Evolutionary conservation across 1,284 basidiomycete genomes (phyloP), one percentile per base, ranked within the genome.

Genomic region (Fomitopsis pinicola): DNA sequence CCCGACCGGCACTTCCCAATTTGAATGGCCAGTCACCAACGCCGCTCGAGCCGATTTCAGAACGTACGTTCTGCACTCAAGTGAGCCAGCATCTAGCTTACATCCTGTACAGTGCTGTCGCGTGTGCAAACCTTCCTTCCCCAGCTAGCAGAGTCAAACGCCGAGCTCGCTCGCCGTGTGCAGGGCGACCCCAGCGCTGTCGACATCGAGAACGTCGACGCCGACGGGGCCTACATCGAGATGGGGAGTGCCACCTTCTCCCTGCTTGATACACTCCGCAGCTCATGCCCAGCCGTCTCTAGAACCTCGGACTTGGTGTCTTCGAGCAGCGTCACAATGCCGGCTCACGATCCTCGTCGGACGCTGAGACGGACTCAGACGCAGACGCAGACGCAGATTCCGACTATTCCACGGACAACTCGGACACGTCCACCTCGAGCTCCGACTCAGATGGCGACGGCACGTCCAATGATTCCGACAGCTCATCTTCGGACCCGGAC

Each of bases 241-340:
- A 89, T 90, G 87, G 87, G 86, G 57, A 58, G 81, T 69, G 45
- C 52, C 30, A 15, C 46, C 33, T 50, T 59, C 19, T 44, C 10
- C 10, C 30, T 33, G 5, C 10, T 36, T 12, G 9, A 44, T 30
- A 15, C 50, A 14, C 15, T 19, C 8, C 15, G 10, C 9, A 15
- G 8, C 52, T 26, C 52, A 19, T 58, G 58, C 42, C 42, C 57
- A 19, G 35, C 56, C n/a, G 5, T 26, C 17, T 42, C 30, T 66
- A 88, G 86, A 82, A 87, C 64, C 80, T 89, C 28, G 87, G 86
- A 7, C 77, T 88, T 0, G 86, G 87, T 6, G 77, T 88, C 1
- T 86, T 86, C 62, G 83, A 87, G 66, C 72, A 80, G 45, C 78
- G 71, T n/a, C 71, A 17, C 4, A 42, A 61, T 14, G 53, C 60